Percentiles rank a stretch among this genome's conserved stretches.
phyloP scores from a whole-genome alignment of 2,329 filamentous ascomycete species.

The Fusarium musae region DNA sequence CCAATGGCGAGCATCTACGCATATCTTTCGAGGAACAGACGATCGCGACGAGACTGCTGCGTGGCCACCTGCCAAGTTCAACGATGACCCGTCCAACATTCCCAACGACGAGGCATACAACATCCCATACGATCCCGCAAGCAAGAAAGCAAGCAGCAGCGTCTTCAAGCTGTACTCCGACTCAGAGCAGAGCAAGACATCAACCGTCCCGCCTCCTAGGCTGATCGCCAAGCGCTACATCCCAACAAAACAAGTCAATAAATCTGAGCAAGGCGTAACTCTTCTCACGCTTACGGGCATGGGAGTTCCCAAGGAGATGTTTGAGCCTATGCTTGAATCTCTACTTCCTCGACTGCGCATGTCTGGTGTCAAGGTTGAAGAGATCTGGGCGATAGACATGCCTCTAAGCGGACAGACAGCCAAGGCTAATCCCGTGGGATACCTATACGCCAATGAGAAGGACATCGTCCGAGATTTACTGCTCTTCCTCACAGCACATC shows the following conservation, averaged over 20 bases:
- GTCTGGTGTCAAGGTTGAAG: background rate
- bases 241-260: too few relatives aligned
- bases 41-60: background rate
- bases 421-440: background rate
- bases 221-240: background rate
- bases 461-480: background rate
- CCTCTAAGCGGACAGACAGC: background rate
- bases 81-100: background rate
- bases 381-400: background rate
- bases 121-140: background rate
- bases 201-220: fast-evolving
- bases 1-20: background rate
- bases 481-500: background rate
- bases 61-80: background rate
- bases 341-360: background rate
- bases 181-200: fast-evolving
- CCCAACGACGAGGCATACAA: background rate
- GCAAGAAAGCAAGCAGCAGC: fast-evolving
- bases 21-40: background rate
- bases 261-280: background rate
- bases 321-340: background rate
- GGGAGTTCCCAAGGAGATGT: background rate
- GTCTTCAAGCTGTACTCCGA: background rate
- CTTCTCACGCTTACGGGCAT: background rate
- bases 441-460: background rate